Conservation (phyloP, 176 grass and related monocot genomes). For the Luzula sylvatica region DNA sequence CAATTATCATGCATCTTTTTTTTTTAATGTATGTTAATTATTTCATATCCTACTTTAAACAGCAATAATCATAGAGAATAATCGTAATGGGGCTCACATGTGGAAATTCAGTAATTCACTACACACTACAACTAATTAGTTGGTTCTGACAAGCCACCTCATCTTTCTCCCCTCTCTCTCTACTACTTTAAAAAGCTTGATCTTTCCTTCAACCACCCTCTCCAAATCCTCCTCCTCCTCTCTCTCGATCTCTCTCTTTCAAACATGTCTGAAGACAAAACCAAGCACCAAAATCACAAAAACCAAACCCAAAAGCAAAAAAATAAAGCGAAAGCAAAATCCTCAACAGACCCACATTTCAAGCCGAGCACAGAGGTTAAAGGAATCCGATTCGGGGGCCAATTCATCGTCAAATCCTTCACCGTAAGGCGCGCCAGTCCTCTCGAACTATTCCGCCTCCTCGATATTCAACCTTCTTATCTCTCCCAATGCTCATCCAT, state of each 20-base stretch:
- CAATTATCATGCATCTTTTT: neutral
- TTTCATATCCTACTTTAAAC: neutral
- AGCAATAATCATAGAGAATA: neutral
- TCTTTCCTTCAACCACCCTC: conserved; percentile 2
- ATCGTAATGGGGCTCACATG: conserved; percentile 10
- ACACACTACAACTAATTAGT: conserved; percentile 4
- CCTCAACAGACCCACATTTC: conserved; percentile 49
- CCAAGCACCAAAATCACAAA: neutral
- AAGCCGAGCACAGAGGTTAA: conserved; percentile 74
- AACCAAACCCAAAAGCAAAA: conserved; percentile 5
- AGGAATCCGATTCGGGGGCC: conserved; percentile 79
- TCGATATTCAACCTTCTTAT: conserved; percentile 89
- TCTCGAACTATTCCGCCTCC: conserved; percentile 82
- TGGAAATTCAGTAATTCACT: conserved; percentile 15
- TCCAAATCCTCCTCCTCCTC: neutral
- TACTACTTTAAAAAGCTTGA: neutral
- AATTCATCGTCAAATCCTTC: conserved; percentile 95
- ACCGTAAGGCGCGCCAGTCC: conserved; percentile 85
- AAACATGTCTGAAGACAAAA: conserved; percentile 14
- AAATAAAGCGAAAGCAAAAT: conserved; percentile 12
- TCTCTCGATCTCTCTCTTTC: neutral
- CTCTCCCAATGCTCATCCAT: conserved; percentile 72
- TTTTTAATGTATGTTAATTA: neutral
- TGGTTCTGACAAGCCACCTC: conserved; percentile 20
- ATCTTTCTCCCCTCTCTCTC: conserved; percentile 7